Percentiles rank a stretch among this genome's conserved stretches.
These are phyloP conservation scores for Hibiscus mutabilis DNA, from an alignment of 345 rosid species.

Conservation along the genomic window DNA sequence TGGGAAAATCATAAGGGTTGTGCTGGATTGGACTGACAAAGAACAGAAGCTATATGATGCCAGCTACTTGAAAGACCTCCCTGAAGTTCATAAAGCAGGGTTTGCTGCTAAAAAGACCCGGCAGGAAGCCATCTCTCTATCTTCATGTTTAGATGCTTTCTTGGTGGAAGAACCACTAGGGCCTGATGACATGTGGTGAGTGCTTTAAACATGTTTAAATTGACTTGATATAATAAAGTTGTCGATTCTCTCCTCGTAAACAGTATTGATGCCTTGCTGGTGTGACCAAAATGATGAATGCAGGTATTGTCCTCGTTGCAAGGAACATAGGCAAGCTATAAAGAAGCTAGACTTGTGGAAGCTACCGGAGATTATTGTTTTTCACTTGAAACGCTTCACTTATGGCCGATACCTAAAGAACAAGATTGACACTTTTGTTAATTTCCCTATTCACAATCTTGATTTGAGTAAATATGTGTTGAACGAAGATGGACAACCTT, in stretches of 20 bases:
- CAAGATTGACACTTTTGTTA: slow-evolving; percentile 73
- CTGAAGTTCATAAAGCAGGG: slow-evolving; percentile 60
- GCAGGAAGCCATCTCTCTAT: slow-evolving; percentile 72
- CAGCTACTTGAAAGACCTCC: slow-evolving; percentile 67
- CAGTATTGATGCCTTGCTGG: slow-evolving; percentile 1
- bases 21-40: slow-evolving; percentile 66
- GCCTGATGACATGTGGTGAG: slow-evolving; percentile 92
- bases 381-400: slow-evolving; percentile 88
- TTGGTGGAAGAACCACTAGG: slow-evolving; percentile 92
- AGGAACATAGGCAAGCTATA: slow-evolving; percentile 82
- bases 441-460: slow-evolving; percentile 71
- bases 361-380: slow-evolving; percentile 83
- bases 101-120: slow-evolving; percentile 61
- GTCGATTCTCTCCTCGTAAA: background rate
- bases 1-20: slow-evolving; percentile 36
- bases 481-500: slow-evolving; percentile 47
- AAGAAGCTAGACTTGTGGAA: slow-evolving; percentile 94
- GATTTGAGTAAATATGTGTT: slow-evolving; percentile 74
- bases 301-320: slow-evolving; percentile 91
- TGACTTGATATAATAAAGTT: background rate
- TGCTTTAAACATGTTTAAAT: background rate
- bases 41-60: slow-evolving; percentile 58
- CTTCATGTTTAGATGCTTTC: slow-evolving; percentile 93
- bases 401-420: slow-evolving; percentile 71
- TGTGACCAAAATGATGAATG: slow-evolving; percentile 11